Evolutionary conservation across 2,329 filamentous ascomycete genomes (phyloP).

Genomic region (Cladophialophora bantiana): DNA sequence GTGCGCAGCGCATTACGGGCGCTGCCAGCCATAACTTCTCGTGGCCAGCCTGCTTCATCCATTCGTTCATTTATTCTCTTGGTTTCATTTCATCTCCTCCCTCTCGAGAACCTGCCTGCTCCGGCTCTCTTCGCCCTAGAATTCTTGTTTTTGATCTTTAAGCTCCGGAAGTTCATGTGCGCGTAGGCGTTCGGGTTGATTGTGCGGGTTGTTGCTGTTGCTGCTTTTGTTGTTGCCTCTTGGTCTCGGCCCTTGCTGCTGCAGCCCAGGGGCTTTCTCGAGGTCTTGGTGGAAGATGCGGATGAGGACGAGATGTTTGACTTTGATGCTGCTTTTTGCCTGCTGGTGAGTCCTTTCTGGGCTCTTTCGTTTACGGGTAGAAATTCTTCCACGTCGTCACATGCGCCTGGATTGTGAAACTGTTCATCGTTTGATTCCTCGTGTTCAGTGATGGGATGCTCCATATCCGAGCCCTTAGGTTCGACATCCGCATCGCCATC

Average conservation of each 20-base stretch:
- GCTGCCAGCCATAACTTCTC: not conserved
- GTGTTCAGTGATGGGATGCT: slow-evolving; percentile 21
- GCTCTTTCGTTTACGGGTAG: slow-evolving; percentile 6
- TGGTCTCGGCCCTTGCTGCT: slow-evolving; percentile 20
- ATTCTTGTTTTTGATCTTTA: slow-evolving; percentile 54
- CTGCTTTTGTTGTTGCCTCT: slow-evolving; percentile 31
- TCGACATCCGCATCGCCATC: not conserved
- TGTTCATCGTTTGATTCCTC: slow-evolving; percentile 19
- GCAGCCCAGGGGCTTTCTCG: slow-evolving; percentile 8
- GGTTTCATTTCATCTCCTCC: slow-evolving; percentile 17
- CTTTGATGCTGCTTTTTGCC: slow-evolving; percentile 8
- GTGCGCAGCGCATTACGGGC: not conserved
- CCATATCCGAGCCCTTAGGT: slow-evolving; percentile 15
- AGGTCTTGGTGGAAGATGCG: not conserved
- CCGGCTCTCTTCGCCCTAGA: slow-evolving; percentile 43
- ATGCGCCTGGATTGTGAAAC: slow-evolving; percentile 9
- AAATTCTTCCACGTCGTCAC: slow-evolving; percentile 22
- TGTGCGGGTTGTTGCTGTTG: slow-evolving; percentile 43
- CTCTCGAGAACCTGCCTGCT: slow-evolving; percentile 47
- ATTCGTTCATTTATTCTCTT: not conserved
- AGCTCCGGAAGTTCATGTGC: slow-evolving; percentile 57
- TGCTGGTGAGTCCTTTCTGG: not conserved
- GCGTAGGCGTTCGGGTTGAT: slow-evolving; percentile 51
- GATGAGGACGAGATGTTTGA: not conserved
- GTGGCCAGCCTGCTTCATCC: too few species aligned